Evolutionary conservation across 2,329 filamentous ascomycete species (phyloP).

Genomic region (Nannizziopsis barbatae): DNA sequence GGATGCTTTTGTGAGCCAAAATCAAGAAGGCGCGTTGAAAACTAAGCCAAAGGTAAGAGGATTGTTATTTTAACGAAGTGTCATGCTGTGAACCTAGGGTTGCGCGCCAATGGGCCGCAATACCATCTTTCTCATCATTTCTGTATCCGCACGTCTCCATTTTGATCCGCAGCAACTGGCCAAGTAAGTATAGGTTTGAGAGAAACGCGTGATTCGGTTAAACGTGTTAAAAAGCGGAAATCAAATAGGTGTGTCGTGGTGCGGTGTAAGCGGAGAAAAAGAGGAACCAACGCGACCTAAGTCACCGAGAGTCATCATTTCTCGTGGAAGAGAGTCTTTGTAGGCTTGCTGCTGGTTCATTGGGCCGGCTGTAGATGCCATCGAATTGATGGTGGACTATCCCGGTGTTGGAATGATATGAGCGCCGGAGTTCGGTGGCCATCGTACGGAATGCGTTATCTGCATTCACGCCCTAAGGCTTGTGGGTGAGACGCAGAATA

Average conservation of each 20-base stretch:
- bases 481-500: no score
- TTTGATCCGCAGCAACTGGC: background rate
- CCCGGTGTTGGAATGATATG: background rate
- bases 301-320: conserved; percentile 8
- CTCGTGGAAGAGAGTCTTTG: background rate
- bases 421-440: background rate
- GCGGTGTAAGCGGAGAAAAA: conserved; percentile 5
- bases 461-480: no score
- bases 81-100: background rate
- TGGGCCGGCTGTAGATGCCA: conserved; percentile 5
- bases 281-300: background rate
- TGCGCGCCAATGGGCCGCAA: conserved; percentile 3
- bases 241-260: background rate
- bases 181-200: background rate
- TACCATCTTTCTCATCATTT: background rate
- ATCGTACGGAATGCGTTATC: background rate
- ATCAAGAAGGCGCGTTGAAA: conserved; percentile 66
- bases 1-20: conserved; percentile 58
- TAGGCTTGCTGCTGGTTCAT: conserved; percentile 5
- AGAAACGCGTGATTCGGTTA: background rate
- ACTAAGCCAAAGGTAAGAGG: conserved; percentile 65
- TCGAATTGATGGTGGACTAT: background rate
- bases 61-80: background rate
- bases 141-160: conserved; percentile 3
- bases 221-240: background rate